Evolutionary conservation across 2,329 filamentous ascomycete species (phyloP), one percentile per base, ranked within the genome.

Genomic region (Elsinoe ampelina): DNA sequence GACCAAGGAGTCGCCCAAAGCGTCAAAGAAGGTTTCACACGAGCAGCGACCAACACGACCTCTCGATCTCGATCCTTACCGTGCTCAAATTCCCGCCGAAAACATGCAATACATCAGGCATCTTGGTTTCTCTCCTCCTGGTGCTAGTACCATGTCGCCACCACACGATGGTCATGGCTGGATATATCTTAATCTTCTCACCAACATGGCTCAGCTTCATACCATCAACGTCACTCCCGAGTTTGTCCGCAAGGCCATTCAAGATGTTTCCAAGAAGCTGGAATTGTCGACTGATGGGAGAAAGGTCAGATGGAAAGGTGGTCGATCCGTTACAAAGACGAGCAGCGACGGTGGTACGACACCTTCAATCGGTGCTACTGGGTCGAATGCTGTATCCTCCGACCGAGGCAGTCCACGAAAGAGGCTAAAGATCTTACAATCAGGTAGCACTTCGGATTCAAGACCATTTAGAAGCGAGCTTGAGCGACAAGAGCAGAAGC

Each of bases 71-170:
- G 89, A 95, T 63, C 87, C 86, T 2, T 80, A 89, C 66, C 83
- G 89, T n/a, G 77, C 80, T 2, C 88, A 92, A 65, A 74, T 86
- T 5, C 86, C 88, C 0, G 75, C 78, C 0, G 87, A 93, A 1
- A 95, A 93, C 60, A 83, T 93, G 70, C 78, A 87, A 6, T 91
- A 90, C 65, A 87, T 90, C 61, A 82, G 84, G 5, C 87, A 89
- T 68, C 73, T 91, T 11, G 86, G 86, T 10, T 76, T 89, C 61
- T 76, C 80, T 0, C 82, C 83, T 0, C 82, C 82, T 0, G 77
- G 85, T 48, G 72, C 72, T 8, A 71, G 73, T 1, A 72, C 74
- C 13, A 73, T 71, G 15, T 64, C 73, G 1, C 77, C 82, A 54
- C 79, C 82, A 10, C 76, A 79, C 12, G 77, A 83, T 0, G 83